Evolutionary conservation across 1,284 basidiomycete species (phyloP), one percentile per base, ranked within the genome.

Genomic region (Cryptococcus deneoformans): DNA sequence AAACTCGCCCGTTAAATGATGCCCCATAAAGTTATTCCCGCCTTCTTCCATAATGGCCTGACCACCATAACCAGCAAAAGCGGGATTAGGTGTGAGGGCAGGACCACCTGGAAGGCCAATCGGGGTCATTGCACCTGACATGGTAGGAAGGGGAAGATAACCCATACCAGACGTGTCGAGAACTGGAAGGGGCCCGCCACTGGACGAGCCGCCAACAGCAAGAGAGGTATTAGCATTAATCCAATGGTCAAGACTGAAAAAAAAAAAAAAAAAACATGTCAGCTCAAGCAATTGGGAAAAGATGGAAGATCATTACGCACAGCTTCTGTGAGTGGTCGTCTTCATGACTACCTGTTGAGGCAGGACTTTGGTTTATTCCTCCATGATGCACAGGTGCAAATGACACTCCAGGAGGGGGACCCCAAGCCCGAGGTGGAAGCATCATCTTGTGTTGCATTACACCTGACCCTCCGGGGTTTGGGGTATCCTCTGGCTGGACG

Each of bases 291-390:
- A 40, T 20, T 47, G 45, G 50, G 24, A 24, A 12, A 24, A 29
- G 29, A 20, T 20, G 3, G 29, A 29, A 3, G 29, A 29, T 29
- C 29, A 29, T 29, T 14, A 66, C 70, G 55, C 44, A 70, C 59
- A 78, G 61, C 36, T 75, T 62, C 58, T 78, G 76, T 1, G 70
- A 71, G 55, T 77, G 73, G 57, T 78, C 75, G 43, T 78, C 76
- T 53, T 77, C 75, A 44, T 69, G 64, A 38, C 66, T 63, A 11
- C 59, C 61, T 2, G 63, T 64, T 2, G 62, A 66, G n/a, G 64
- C 61, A 24, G 67, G 65, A 42, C 61, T 62, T 46, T 65, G 62
- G 11, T 49, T 61, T 14, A 61, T 54, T 5, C 62, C 62, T 36
- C 62, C 59, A 51, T 60, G 59, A 52, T 61, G 63, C n/a, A 57